Base-by-base conservation (phyloP, 208 protist species). In the Trypanosoma cruzi region DNA sequence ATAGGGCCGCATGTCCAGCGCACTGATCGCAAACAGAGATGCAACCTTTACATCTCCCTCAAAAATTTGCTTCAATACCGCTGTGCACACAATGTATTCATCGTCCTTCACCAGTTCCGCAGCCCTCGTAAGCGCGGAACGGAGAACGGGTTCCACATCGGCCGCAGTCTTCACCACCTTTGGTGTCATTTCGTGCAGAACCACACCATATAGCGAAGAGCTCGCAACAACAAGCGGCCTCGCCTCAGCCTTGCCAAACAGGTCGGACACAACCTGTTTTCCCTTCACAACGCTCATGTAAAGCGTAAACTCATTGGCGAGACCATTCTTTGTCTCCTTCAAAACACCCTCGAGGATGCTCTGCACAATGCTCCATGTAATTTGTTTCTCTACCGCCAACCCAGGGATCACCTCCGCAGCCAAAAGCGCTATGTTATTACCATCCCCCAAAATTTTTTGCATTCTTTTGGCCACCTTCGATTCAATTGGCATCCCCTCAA, bases 221-320 rank as follows among this genome's bases (percentile, higher is more conserved):
- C 58, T 73, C 2, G 68, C 82, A n/a, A 92, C 74, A 22, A 67
- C 67, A 32, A 90, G 73, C 5, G 66, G 71, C 49, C 36, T 14
- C 60, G n/a, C 29, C 54, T 67, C 16, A 37, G 49, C 24, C 24
- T 50, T 20, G 29, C 36, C 22, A 64, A 58, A 57, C 37, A 85
- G 71, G 53, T 90, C 85, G 1, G 61, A 65, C 24, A 85, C 57
- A 24, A 81, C 67, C 29, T 84, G 61, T 31, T 61, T 64, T 40
- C 82, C 80, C 49, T 70, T 69, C 26, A 87, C 57, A 34, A 90
- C 71, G 24, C 56, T 72, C 81, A 88, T 87, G 74, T 80, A 70
- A 55, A 88, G 62, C 50, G 75, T 55, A 31, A 81, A 64, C 63
- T 81, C 66, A 42, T 71, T 67, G 32, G 68, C 64, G 31, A 59